Percentiles rank a stretch among this genome's conserved stretches.
These are phyloP conservation scores for Pseudoneurospora amorphoporcata DNA, from an alignment of 495 filamentous ascomycete species.

Conservation along the genomic window DNA sequence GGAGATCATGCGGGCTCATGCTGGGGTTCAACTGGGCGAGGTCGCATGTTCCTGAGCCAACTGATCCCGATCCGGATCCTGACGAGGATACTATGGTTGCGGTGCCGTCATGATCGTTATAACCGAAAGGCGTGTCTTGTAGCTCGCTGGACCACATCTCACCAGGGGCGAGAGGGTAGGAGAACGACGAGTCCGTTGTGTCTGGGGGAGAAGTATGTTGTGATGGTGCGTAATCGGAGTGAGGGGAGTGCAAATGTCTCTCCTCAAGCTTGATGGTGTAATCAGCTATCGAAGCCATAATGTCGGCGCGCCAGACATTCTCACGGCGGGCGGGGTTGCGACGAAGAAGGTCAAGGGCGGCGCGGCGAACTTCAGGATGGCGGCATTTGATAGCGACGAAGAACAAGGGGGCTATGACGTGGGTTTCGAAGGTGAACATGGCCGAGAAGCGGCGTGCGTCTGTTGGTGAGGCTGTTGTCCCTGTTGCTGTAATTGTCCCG, in stretches of 20 bases:
- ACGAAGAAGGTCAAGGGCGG: conserved; percentile 29
- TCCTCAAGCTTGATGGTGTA: conserved; percentile 23
- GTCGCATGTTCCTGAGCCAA: background rate
- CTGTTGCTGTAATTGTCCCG: background rate
- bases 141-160: conserved; percentile 9
- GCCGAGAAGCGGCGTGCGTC: conserved; percentile 16
- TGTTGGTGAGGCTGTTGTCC: background rate
- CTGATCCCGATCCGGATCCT: background rate
- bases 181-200: background rate
- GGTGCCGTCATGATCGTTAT: background rate
- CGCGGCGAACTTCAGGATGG: conserved; percentile 31
- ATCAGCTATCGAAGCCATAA: conserved; percentile 26
- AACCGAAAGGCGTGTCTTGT: conserved; percentile 1
- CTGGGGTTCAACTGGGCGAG: background rate
- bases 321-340: conserved; percentile 23
- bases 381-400: conserved; percentile 42
- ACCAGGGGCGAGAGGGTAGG: background rate
- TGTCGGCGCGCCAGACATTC: conserved; percentile 30
- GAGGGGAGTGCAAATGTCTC: conserved; percentile 11
- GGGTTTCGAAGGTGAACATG: conserved; percentile 41
- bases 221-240: conserved; percentile 1
- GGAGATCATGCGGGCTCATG: conserved; percentile 6
- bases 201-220: conserved; percentile 9
- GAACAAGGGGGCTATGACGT: conserved; percentile 39
- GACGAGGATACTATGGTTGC: background rate